These are phyloP conservation scores for Fusarium foetens DNA, from an alignment of 2,329 filamentous ascomycete genomes.

Conservation along the genomic window DNA sequence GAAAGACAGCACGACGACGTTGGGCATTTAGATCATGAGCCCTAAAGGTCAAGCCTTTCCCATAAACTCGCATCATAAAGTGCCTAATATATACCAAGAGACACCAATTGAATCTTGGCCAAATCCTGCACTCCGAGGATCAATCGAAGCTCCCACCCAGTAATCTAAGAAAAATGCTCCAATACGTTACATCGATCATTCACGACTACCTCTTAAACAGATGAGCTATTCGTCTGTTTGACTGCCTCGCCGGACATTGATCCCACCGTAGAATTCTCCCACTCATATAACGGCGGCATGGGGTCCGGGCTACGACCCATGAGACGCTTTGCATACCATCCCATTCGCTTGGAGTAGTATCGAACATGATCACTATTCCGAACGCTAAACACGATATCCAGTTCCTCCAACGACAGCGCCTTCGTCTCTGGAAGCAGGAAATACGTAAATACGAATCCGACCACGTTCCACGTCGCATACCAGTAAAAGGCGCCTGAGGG, in stretches of 20 bases:
- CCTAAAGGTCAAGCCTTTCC: background rate
- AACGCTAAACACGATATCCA: constrained; percentile 60
- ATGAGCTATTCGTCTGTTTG: background rate
- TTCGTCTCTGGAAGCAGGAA: constrained; percentile 63
- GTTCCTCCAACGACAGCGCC: constrained; percentile 60
- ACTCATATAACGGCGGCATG: background rate
- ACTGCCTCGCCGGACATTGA: background rate
- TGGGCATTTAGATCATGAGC: background rate
- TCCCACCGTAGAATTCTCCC: background rate
- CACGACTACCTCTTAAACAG: background rate
- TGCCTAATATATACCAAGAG: background rate
- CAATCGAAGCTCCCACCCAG: background rate
- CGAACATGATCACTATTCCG: constrained; percentile 53
- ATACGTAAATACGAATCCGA: constrained; percentile 60
- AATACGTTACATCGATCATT: background rate
- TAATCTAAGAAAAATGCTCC: background rate
- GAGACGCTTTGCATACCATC: constrained; percentile 18
- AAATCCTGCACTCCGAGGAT: background rate
- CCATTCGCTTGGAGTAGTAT: constrained; percentile 48
- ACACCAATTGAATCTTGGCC: background rate
- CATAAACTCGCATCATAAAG: background rate
- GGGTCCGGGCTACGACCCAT: background rate
- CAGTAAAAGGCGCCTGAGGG: constrained; percentile 51
- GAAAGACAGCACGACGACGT: too few relatives aligned
- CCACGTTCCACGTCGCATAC: constrained; percentile 36